A percentile compares a stretch with the other conserved stretches of the same genome.
Conservation (phyloP, 106 monocot genomes). For the Allium sativum region DNA sequence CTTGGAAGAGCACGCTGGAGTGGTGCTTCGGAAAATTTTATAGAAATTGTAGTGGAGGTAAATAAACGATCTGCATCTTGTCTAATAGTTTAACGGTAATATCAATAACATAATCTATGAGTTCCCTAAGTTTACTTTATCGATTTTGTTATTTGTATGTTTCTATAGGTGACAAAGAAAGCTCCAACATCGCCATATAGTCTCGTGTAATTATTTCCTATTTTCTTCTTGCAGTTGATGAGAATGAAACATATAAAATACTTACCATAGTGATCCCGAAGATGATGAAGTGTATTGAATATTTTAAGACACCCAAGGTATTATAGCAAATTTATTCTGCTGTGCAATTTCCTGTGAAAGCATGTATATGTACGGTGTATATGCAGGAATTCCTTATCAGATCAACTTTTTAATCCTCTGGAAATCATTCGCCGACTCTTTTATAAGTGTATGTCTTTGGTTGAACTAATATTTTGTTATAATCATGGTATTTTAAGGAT, state of each 20-base stretch:
- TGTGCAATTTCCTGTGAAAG: too few species aligned
- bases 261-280: slow-evolving; percentile 64
- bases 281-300: slow-evolving; percentile 63
- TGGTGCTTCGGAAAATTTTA: slow-evolving; percentile 53
- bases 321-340: background rate
- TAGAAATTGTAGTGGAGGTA: slow-evolving; percentile 88
- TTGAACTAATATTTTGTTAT: too few species aligned
- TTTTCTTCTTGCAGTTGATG: slow-evolving; percentile 44
- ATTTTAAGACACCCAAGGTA: slow-evolving; percentile 44
- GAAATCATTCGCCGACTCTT: too few species aligned
- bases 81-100: background rate
- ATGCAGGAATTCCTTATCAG: too few species aligned
- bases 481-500: too few species aligned
- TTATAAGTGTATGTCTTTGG: too few species aligned
- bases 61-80: background rate
- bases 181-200: background rate
- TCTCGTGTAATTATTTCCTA: background rate
- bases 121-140: background rate
- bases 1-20: slow-evolving; percentile 64
- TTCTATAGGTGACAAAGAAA: background rate
- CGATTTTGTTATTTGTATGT: background rate
- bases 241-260: slow-evolving; percentile 29
- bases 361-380: too few species aligned
- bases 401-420: too few species aligned
- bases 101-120: background rate